Evolutionary conservation across 2,329 filamentous ascomycete species (phyloP).

Genomic region (Apiospora marii): DNA sequence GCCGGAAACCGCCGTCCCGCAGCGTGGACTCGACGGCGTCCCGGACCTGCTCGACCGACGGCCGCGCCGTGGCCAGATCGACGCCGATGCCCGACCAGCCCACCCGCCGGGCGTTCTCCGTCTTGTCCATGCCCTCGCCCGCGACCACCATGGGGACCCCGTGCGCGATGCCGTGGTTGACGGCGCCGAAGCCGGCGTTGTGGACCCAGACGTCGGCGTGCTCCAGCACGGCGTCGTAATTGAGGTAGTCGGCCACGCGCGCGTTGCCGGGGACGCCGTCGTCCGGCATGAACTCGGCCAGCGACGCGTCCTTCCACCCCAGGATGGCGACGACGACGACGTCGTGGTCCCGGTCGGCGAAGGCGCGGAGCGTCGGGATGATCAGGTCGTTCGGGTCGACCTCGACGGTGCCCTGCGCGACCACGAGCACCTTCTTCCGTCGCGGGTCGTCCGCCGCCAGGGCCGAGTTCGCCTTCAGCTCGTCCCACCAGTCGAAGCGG

Average conservation of each 20-base stretch:
- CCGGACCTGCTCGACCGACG: constrained; percentile 38
- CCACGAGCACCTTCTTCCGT: constrained; percentile 45
- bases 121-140: constrained; percentile 52
- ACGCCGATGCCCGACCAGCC: constrained; percentile 46
- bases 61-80: constrained; percentile 40
- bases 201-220: constrained; percentile 48
- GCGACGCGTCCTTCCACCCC: constrained; percentile 42
- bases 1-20: constrained; percentile 32
- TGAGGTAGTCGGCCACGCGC: constrained; percentile 46
- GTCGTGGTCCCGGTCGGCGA: constrained; percentile 36
- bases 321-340: constrained; percentile 47
- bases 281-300: constrained; percentile 31
- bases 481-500: constrained; percentile 45
- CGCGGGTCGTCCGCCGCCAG: constrained; percentile 21
- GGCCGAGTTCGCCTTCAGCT: constrained; percentile 40
- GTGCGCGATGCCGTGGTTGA: constrained; percentile 49
- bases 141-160: constrained; percentile 51
- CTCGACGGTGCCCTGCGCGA: constrained; percentile 51
- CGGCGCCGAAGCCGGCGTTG: constrained; percentile 51
- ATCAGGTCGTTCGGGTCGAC: constrained; percentile 47
- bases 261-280: constrained; percentile 40
- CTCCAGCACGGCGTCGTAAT: constrained; percentile 48
- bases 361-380: constrained; percentile 46
- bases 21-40: constrained; percentile 42
- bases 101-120: constrained; percentile 46